Evolutionary conservation across 345 rosid species (phyloP), one percentile per base, ranked within the genome.

Genomic region (Murraya koenigii): DNA sequence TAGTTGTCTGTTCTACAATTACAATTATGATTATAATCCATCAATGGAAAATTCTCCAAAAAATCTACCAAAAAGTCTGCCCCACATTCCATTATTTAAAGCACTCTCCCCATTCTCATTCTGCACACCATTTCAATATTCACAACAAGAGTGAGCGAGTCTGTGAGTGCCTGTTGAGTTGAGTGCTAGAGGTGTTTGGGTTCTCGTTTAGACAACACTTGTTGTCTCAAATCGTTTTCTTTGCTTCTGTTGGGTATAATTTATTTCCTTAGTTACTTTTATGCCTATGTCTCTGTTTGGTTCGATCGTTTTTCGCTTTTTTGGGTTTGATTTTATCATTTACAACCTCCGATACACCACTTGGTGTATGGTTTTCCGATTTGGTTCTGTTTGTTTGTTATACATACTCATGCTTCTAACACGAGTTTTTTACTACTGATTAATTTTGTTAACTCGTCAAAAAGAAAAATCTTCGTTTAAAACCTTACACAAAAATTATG

Each of bases 21-120:
- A 64, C 76, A 73, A 54, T 75, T 78, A 74, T 74, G 56, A 44
- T 67, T 72, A 56, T 7, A 38, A 14, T 74, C 69, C 28, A 38
- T 54, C 73, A 22, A 74, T 78, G 75, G 71, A 26, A 74, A 63
- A 23, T 41, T 56, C 47, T 26, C 58, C 26, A 14, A 26, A 60
- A 9, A 7, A 1, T 72, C 55, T 28, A 28, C 25, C 0, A 17
- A 41, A 8, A 8, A 20, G 19, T 38, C 65, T 3, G 15, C 22
- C 23, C 56, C 55, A 39, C 49, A 28, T 10, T 9, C 39, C 22
- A 19, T 7, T 63, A 66, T 44, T 62, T 74, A 74, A 41, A 44
- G 28, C 20, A 3, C 39, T 28, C 36, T 38, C 30, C 63, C 59
- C 10, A 25, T 60, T 41, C 19, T 26, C 77, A 41, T 41, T 61